These are phyloP conservation scores for Linum lewisii DNA, from an alignment of 345 rosid species.

Conservation along the genomic window DNA sequence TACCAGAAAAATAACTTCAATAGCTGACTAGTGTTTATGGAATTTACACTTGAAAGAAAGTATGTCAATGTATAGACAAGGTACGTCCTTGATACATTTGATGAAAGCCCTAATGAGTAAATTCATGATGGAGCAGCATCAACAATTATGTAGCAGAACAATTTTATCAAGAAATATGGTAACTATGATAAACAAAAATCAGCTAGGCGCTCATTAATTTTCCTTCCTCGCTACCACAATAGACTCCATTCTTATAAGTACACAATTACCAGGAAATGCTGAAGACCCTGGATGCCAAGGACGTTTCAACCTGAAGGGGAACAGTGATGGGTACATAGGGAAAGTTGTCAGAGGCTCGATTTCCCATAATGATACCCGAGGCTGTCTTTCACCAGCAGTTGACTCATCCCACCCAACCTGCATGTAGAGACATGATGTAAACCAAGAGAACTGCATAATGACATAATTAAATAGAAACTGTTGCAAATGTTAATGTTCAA, in stretches of 20 bases:
- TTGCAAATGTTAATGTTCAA: not conserved
- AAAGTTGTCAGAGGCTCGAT: constrained; percentile 46
- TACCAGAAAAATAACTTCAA: too few species aligned
- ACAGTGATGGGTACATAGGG: constrained; percentile 41
- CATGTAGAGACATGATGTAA: not conserved
- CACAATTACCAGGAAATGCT: constrained; percentile 27
- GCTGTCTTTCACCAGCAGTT: constrained; percentile 48
- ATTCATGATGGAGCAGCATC: too few species aligned
- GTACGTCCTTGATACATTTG: too few species aligned
- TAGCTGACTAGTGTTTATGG: too few species aligned
- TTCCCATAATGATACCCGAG: constrained; percentile 47
- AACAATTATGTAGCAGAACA: too few species aligned
- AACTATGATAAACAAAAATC: too few species aligned
- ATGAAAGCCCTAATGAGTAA: too few species aligned
- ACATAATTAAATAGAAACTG: not conserved
- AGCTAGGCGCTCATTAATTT: too few species aligned
- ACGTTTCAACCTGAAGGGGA: constrained; percentile 36
- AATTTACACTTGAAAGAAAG: too few species aligned
- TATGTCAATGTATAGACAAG: too few species aligned
- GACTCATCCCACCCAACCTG: constrained; percentile 56
- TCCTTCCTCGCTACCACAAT: not conserved
- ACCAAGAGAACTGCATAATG: constrained; percentile 3
- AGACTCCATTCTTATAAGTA: not conserved
- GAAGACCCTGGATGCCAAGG: constrained; percentile 41
- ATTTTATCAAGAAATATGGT: too few species aligned